Evolutionary conservation across 164 flowering plant species (phyloP), one percentile per base, ranked within the genome.

Genomic region (Tinospora cordifolia): DNA sequence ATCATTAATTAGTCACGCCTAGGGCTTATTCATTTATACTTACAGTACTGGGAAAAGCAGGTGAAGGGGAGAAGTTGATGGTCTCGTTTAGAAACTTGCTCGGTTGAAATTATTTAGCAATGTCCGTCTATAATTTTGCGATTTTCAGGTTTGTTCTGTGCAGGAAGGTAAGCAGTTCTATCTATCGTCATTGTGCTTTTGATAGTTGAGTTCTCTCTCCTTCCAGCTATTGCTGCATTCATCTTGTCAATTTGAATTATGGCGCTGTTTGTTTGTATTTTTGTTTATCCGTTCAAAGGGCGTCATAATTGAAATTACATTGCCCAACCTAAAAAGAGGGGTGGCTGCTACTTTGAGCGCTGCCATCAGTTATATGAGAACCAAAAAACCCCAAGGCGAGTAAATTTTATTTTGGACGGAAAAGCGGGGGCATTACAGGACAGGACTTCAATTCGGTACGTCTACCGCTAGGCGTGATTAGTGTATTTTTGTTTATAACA

Each of bases 321-420:
- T 75, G 82, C 81, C 49, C 74, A 60, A 62, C 89, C 84, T 80
- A 93, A 87, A 76, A 83, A 76, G 83, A 87, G 81, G 75, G 97
- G 91, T 64, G 84, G 89, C 85, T 74, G 98, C 97, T 24, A 80
- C 90, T 51, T 80, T 87, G 67, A 97, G 96, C 24, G 87, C 91
- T n/a, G 57, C 91, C 30, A 88, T 83, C 13, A 87, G 94, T 81
- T 81, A 78, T 36, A 71, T 82, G 84, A 90, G 94, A 6, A 26
- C 80, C 71, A 24, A 80, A 69, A 86, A 87, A 79, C 75, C 82
- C 19, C 87, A 74, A 70, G 78, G 89, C 14, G 91, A 89, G 83
- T 91, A 90, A 75, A 96, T 91, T 62, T 95, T 89, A 77, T 90
- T 94, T 65, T 93, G 98, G 98, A 93, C 91, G 83, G 79, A 82